Conservation (phyloP, 2,329 filamentous ascomycete genomes). For the Fusarium circinatum region DNA sequence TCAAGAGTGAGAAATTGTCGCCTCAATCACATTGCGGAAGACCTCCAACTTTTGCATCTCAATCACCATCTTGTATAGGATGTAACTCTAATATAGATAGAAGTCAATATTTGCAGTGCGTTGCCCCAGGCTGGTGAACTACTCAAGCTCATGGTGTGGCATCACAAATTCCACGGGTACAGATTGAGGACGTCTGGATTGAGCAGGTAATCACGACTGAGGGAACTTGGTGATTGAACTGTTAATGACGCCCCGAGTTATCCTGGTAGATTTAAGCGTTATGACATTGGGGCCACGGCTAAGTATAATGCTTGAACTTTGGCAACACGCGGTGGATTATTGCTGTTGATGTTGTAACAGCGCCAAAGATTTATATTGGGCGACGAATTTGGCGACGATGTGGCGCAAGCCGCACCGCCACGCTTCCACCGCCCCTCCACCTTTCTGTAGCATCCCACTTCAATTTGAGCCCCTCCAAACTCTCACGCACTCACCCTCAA, state of each 20-base stretch:
- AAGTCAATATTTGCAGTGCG: neutral
- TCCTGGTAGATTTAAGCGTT: neutral
- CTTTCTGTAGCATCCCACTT: conserved; percentile 30
- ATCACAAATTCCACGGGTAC: neutral
- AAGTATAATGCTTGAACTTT: neutral
- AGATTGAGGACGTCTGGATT: neutral
- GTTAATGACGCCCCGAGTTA: neutral
- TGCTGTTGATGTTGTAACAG: neutral
- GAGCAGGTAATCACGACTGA: neutral
- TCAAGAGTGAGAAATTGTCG: neutral
- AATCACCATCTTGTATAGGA: no score
- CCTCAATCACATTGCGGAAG: neutral
- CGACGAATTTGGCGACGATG: neutral
- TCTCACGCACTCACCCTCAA: conserved; percentile 25
- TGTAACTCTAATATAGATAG: neutral
- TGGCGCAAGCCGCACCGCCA: conserved; percentile 21
- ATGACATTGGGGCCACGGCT: neutral
- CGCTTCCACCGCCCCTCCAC: conserved; percentile 23
- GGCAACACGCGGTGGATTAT: neutral
- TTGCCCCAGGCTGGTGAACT: neutral
- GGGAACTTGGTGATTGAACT: neutral
- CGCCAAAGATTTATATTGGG: neutral
- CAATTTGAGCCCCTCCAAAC: conserved; percentile 40
- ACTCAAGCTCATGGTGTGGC: neutral
- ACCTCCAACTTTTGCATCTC: no score